Evolutionary conservation across 78 protist species (phyloP).

Genomic region (Dictyostelium intermedium): DNA sequence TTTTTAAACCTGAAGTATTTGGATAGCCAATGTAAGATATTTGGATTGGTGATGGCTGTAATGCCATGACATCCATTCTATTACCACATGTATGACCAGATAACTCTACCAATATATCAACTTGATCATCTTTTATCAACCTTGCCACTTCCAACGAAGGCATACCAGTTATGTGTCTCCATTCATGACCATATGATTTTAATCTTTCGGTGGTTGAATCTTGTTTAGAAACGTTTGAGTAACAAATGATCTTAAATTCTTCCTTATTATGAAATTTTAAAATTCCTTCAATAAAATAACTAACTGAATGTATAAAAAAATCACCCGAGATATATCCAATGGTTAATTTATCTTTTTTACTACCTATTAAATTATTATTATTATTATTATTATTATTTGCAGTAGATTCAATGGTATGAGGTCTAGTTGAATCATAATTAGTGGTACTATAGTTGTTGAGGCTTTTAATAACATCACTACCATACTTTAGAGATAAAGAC

Average conservation of each 20-base stretch:
- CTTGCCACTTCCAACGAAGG: constrained; percentile 6
- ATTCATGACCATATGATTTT: neutral
- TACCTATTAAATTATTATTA: neutral
- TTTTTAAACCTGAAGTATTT: constrained; percentile 84
- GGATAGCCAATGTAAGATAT: constrained; percentile 88
- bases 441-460: too few relatives aligned
- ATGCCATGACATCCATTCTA: constrained; percentile 83
- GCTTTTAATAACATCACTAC: neutral
- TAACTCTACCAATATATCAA: constrained; percentile 88
- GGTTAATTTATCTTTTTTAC: neutral
- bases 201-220: constrained; percentile 65
- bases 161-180: constrained; percentile 57
- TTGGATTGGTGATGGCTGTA: constrained; percentile 82
- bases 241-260: constrained; percentile 24
- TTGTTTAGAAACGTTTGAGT: constrained; percentile 27
- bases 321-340: constrained; percentile 89
- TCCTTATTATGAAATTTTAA: constrained; percentile 58
- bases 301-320: constrained; percentile 84
- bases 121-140: constrained; percentile 35
- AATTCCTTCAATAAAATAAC: constrained; percentile 83
- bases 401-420: too few relatives aligned
- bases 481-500: neutral
- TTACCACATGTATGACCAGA: constrained; percentile 86
- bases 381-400: neutral
- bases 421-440: too few relatives aligned